Conservation (phyloP, 2,329 filamentous ascomycete genomes). For the Clonostachys byssicola region DNA sequence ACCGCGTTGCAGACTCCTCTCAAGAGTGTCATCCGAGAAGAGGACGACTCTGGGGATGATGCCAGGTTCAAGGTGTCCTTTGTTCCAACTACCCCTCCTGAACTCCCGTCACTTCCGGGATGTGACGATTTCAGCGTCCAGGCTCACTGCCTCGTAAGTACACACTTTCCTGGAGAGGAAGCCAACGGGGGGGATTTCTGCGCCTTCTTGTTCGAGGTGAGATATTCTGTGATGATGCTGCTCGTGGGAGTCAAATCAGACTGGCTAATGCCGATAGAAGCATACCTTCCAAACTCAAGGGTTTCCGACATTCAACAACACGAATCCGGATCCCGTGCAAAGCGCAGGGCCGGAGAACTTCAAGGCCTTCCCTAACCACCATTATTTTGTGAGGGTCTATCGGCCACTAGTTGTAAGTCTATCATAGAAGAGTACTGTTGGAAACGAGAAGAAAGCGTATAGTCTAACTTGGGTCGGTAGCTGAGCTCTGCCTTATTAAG, state of each 20-base stretch:
- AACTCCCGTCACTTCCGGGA: constrained; percentile 22
- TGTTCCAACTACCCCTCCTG: constrained; percentile 28
- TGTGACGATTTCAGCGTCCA: constrained; percentile 27
- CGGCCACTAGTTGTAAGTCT: constrained; percentile 45
- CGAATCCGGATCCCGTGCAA: neutral
- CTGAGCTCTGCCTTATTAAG: constrained; percentile 43
- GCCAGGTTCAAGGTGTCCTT: constrained; percentile 29
- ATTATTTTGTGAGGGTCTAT: constrained; percentile 53
- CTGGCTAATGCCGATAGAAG: no score
- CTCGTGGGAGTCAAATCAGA: constrained; percentile 15
- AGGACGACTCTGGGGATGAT: constrained; percentile 10
- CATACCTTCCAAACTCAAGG: no score
- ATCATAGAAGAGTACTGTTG: neutral
- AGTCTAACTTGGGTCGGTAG: constrained; percentile 17
- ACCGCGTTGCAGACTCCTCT: constrained; percentile 40
- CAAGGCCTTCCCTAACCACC: constrained; percentile 47
- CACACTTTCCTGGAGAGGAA: no score
- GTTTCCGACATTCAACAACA: no score
- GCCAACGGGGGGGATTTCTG: constrained; percentile 21
- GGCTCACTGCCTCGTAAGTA: constrained; percentile 26
- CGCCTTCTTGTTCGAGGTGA: constrained; percentile 49
- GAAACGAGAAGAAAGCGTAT: neutral
- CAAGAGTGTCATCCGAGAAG: constrained; percentile 20
- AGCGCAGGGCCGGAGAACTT: constrained; percentile 38
- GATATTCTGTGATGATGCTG: neutral